A percentile compares a stretch with the other conserved stretches of the same genome.
These are phyloP conservation scores for Lactarius trivialis DNA, from an alignment of 768 basidiomycete species.

Conservation along the genomic window DNA sequence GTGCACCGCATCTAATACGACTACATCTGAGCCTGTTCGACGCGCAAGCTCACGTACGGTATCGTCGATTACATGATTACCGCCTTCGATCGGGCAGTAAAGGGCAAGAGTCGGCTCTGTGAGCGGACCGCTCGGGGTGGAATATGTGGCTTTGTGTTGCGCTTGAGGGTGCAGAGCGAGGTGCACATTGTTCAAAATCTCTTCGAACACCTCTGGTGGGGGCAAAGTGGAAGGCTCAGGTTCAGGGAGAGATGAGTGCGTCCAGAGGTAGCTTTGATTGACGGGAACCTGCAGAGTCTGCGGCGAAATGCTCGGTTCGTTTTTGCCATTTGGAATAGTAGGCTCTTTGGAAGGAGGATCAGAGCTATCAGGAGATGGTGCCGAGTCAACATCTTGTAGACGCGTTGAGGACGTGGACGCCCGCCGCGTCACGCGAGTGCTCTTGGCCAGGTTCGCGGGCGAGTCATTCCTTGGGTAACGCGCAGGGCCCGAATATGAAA, in stretches of 20 bases:
- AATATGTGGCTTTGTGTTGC: conserved; percentile 64
- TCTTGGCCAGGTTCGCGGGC: conserved; percentile 16
- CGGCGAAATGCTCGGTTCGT: conserved; percentile 26
- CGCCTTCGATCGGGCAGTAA: conserved; percentile 86
- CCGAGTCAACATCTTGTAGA: conserved; percentile 11
- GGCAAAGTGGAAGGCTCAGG: conserved; percentile 41
- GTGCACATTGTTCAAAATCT: conserved; percentile 66
- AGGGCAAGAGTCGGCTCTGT: conserved; percentile 79
- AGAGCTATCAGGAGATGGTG: conserved; percentile 15
- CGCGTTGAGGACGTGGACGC: conserved; percentile 33
- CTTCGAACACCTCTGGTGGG: conserved; percentile 68
- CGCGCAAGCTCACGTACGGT: conserved; percentile 74
- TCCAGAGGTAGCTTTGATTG: conserved; percentile 56
- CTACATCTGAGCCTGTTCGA: conserved; percentile 68
- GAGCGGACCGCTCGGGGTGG: conserved; percentile 45
- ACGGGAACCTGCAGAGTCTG: conserved; percentile 44
- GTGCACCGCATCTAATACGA: conserved; percentile 78
- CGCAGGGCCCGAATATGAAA: conserved; percentile 28
- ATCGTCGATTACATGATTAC: conserved; percentile 72
- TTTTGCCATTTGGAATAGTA: conserved; percentile 20
- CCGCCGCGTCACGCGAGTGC: conserved; percentile 27
- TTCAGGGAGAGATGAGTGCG: conserved; percentile 37
- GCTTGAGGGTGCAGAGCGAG: conserved; percentile 77
- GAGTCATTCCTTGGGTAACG: conserved; percentile 31
- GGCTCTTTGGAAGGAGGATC: conserved; percentile 1